Conservation (phyloP, 2,329 filamentous ascomycete species). For the Phialophora tarda region DNA sequence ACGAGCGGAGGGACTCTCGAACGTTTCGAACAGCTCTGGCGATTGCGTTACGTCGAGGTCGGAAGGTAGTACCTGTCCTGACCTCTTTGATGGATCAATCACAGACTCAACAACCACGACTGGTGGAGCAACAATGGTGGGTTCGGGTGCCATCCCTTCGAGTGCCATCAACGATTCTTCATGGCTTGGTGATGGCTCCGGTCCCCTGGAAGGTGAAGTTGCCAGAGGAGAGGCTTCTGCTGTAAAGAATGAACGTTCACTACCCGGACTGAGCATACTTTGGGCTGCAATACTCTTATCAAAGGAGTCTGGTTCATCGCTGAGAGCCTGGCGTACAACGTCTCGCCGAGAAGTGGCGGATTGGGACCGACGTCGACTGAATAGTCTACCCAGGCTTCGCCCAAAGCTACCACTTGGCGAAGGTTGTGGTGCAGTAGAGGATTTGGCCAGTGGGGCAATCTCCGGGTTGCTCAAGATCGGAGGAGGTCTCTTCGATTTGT, state of each 20-base stretch:
- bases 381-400: slow-evolving; percentile 31
- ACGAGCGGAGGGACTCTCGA: slow-evolving; percentile 1
- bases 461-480: slow-evolving; percentile 28
- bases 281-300: slow-evolving; percentile 9
- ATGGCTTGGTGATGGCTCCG: slow-evolving; percentile 20
- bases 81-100: slow-evolving; percentile 14
- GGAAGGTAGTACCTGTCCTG: neutral
- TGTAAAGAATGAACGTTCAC: slow-evolving; percentile 28
- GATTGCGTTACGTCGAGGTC: slow-evolving; percentile 4
- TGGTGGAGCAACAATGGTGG: slow-evolving; percentile 12
- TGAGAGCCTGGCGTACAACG: slow-evolving; percentile 32
- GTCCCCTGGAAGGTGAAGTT: slow-evolving; percentile 17
- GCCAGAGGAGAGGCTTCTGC: slow-evolving; percentile 29
- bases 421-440: slow-evolving; percentile 29
- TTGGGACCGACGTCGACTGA: slow-evolving; percentile 34
- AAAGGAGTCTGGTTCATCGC: slow-evolving; percentile 34
- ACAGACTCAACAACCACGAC: slow-evolving; percentile 25
- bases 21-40: neutral
- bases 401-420: slow-evolving; percentile 28
- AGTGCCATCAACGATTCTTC: slow-evolving; percentile 32
- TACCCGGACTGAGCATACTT: slow-evolving; percentile 25
- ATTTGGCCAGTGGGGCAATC: slow-evolving; percentile 12
- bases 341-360: slow-evolving; percentile 31
- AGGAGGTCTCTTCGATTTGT: slow-evolving; percentile 37
- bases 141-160: slow-evolving; percentile 17